Conservation (phyloP, 768 basidiomycete species). For the Leccinum sublutescens region DNA sequence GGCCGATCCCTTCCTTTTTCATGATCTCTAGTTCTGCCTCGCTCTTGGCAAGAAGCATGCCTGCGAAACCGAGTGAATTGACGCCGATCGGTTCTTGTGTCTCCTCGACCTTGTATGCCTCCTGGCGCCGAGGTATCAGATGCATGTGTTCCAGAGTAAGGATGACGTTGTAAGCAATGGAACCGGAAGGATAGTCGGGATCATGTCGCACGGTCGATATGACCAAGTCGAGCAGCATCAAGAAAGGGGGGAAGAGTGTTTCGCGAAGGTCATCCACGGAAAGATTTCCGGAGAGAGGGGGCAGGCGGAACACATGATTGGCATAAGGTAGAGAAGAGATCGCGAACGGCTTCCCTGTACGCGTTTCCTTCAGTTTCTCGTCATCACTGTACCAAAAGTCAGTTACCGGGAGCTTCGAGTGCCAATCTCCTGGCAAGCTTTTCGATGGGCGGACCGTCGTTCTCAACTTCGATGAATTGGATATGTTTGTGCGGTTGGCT, state of each 20-base stretch:
- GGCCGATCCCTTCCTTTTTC: slow-evolving; percentile 57
- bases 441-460: slow-evolving; percentile 76
- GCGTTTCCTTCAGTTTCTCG: slow-evolving; percentile 2
- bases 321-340: slow-evolving; percentile 71
- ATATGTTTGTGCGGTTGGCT: slow-evolving; percentile 90
- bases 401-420: slow-evolving; percentile 44
- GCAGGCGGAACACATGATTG: slow-evolving; percentile 66
- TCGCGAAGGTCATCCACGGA: slow-evolving; percentile 46
- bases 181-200: slow-evolving; percentile 56
- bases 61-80: slow-evolving; percentile 88
- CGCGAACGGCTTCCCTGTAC: slow-evolving; percentile 69
- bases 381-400: not conserved
- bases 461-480: slow-evolving; percentile 73
- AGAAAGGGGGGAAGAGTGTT: slow-evolving; percentile 57
- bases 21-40: slow-evolving; percentile 71
- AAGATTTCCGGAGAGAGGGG: slow-evolving; percentile 19
- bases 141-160: slow-evolving; percentile 83
- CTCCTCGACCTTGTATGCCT: slow-evolving; percentile 51
- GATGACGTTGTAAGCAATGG: slow-evolving; percentile 80
- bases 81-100: slow-evolving; percentile 64
- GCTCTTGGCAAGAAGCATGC: slow-evolving; percentile 85
- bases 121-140: slow-evolving; percentile 73
- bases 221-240: slow-evolving; percentile 72
- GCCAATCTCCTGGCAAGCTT: slow-evolving; percentile 54
- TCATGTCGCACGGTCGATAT: slow-evolving; percentile 73